Evolutionary conservation across 2,329 filamentous ascomycete genomes (phyloP).

Genomic region (Aspergillus floridensis): DNA sequence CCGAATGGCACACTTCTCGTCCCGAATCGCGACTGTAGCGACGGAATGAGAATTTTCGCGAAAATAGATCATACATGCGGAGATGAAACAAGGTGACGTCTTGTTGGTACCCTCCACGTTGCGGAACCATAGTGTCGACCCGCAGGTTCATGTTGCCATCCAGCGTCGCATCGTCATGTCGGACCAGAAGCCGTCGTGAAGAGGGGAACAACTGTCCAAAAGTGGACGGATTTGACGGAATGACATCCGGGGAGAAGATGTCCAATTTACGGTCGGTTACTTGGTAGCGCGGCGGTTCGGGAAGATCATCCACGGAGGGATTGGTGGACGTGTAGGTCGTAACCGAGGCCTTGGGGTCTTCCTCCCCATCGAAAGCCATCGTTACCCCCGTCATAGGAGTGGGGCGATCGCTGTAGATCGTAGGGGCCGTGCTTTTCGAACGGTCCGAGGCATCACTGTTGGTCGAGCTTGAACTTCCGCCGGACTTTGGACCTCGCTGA

Average conservation of each 20-base stretch:
- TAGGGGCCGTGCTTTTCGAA: conserved; percentile 42
- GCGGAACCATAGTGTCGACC: conserved; percentile 70
- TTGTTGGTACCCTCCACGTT: conserved; percentile 57
- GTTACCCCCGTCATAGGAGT: conserved; percentile 25
- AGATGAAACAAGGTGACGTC: conserved; percentile 84
- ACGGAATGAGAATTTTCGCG: conserved; percentile 83
- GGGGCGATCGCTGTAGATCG: conserved; percentile 35
- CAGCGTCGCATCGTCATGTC: conserved; percentile 82
- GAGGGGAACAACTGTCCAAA: conserved; percentile 88
- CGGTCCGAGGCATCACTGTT: conserved; percentile 37
- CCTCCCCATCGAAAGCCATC: conserved; percentile 18
- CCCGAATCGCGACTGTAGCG: conserved; percentile 92
- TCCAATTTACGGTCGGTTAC: conserved; percentile 53
- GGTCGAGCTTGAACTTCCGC: conserved; percentile 38
- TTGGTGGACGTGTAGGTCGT: conserved; percentile 78
- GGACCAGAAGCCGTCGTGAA: conserved; percentile 72
- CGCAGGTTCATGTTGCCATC: conserved; percentile 98
- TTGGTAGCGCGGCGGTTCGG: conserved; percentile 52
- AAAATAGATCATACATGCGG: conserved; percentile 86
- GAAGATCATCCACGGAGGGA: conserved; percentile 58
- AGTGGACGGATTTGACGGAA: conserved; percentile 74
- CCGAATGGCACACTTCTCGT: conserved; percentile 85
- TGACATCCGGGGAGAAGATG: conserved; percentile 62
- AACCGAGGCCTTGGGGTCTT: conserved; percentile 56
- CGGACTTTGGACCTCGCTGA: conserved; percentile 24